A percentile compares a stretch with the other conserved stretches of the same genome.
Evolutionary conservation across 176 grass and related monocot genomes (phyloP).

Genomic region (Aegilops longissima): DNA sequence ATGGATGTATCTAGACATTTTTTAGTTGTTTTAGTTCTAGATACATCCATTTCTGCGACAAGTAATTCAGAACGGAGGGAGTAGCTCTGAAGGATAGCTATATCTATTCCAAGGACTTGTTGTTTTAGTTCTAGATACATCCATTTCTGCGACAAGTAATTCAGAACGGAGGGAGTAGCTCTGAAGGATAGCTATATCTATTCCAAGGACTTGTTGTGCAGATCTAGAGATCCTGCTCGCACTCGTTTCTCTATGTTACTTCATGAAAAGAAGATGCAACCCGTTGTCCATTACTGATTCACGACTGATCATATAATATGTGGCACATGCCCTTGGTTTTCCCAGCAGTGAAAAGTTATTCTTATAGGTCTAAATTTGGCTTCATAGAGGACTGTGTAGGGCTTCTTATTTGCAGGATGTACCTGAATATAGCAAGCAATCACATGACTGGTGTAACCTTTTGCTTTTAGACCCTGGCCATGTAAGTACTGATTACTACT

Average conservation of each 20-base stretch:
- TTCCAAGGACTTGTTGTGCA: too few relatives aligned
- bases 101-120: too few relatives aligned
- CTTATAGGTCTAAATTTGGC: neutral
- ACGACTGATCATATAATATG: neutral
- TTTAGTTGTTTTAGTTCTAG: too few relatives aligned
- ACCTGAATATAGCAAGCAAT: neutral
- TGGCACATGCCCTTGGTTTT: neutral
- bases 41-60: too few relatives aligned
- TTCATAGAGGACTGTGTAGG: neutral
- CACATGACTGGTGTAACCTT: slow-evolving; percentile 1
- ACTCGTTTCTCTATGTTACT: neutral
- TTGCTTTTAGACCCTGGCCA: slow-evolving; percentile 82
- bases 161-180: too few relatives aligned
- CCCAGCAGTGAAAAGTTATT: neutral
- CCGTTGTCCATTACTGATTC: neutral
- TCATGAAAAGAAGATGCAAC: neutral
- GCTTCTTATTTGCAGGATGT: slow-evolving; percentile 44
- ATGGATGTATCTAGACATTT: too few relatives aligned
- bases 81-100: too few relatives aligned
- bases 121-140: too few relatives aligned
- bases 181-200: too few relatives aligned
- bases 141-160: too few relatives aligned
- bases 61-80: too few relatives aligned
- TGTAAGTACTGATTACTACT: slow-evolving; percentile 44
- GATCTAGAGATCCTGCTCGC: neutral